Conservation (phyloP, 805 yeast species). For the Lipomyces kockii region DNA sequence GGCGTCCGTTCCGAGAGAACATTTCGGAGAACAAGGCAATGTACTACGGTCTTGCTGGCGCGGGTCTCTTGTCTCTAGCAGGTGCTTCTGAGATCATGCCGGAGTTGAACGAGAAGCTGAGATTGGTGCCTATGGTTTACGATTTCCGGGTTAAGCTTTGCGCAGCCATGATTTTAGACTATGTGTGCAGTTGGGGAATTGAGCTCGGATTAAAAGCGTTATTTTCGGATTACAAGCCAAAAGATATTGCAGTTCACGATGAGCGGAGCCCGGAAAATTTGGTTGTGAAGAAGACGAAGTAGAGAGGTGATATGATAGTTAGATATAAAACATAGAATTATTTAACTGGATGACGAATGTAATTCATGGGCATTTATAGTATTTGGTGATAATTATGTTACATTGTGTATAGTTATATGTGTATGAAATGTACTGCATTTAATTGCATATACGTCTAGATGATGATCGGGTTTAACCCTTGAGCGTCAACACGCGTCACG, state of each 20-base stretch:
- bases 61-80: slow-evolving; percentile 81
- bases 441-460: neutral
- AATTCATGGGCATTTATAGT: neutral
- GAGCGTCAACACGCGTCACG: neutral
- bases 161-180: slow-evolving; percentile 70
- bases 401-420: slow-evolving; percentile 1
- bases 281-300: slow-evolving; percentile 23
- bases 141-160: slow-evolving; percentile 80
- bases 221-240: slow-evolving; percentile 89
- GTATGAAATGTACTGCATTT: slow-evolving; percentile 1
- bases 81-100: slow-evolving; percentile 96
- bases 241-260: slow-evolving; percentile 71
- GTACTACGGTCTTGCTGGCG: slow-evolving; percentile 94
- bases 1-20: slow-evolving; percentile 93
- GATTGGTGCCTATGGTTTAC: slow-evolving; percentile 82
- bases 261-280: slow-evolving; percentile 28
- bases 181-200: slow-evolving; percentile 73
- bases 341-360: neutral
- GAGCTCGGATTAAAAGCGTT: slow-evolving; percentile 80
- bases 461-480: neutral
- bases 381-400: neutral
- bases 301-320: neutral
- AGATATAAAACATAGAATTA: neutral
- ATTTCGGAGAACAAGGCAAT: slow-evolving; percentile 91
- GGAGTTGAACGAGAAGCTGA: slow-evolving; percentile 88